Evolutionary conservation across 2,329 filamentous ascomycete genomes (phyloP).

Genomic region (Boeremia exigua): DNA sequence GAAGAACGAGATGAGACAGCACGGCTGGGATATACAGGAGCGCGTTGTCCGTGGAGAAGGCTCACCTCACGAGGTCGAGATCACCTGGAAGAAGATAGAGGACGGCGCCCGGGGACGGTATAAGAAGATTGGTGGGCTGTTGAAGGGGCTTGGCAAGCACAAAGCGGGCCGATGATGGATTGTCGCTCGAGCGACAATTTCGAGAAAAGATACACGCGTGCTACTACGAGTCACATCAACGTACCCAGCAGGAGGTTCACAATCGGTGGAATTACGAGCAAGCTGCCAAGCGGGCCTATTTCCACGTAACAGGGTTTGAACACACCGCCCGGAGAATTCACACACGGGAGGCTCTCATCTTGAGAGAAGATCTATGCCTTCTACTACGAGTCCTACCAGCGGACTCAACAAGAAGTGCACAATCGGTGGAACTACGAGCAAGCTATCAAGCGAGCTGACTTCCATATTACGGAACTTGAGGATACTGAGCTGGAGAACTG

Average conservation of each 20-base stretch:
- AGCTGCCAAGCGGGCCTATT: conserved; percentile 94
- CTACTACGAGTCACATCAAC: conserved; percentile 80
- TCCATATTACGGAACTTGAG: conserved; percentile 93
- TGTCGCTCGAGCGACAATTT: conserved; percentile 74
- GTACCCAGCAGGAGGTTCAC: conserved; percentile 84
- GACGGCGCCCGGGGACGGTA: background rate
- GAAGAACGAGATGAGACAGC: background rate
- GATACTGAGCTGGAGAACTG: conserved; percentile 85
- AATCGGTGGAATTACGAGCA: conserved; percentile 96
- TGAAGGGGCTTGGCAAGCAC: background rate
- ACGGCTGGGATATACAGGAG: background rate
- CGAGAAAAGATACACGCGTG: conserved; percentile 55
- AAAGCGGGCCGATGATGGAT: background rate
- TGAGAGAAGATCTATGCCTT: conserved; percentile 78
- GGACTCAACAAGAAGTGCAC: conserved; percentile 84
- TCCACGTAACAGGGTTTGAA: conserved; percentile 93
- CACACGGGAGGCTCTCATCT: too few species aligned
- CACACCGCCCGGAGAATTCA: conserved; percentile 84
- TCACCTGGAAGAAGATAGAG: background rate
- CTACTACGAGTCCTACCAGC: conserved; percentile 80
- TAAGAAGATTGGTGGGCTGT: background rate
- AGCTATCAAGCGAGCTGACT: conserved; percentile 94
- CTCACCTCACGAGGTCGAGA: too few species aligned
- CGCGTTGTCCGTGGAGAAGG: background rate
- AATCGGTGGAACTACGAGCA: conserved; percentile 96